Base-by-base conservation (phyloP, 352 stramenopile genomes). In the Hyphochytrium catenoides region DNA sequence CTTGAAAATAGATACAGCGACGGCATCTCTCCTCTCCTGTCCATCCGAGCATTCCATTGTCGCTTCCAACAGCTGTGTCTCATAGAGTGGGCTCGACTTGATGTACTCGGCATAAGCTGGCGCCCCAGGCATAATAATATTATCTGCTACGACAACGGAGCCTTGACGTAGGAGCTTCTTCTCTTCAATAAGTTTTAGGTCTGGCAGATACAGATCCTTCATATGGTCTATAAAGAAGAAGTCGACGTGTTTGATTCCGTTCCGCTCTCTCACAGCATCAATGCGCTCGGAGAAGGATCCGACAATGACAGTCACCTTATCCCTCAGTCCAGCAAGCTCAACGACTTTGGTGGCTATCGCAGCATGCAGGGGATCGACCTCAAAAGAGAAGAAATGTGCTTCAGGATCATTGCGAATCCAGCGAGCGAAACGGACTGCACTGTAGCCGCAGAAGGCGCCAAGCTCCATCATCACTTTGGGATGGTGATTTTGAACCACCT, bases 161-260 rank as follows among this genome's bases (percentile, higher is more conserved):
- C 50, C 55, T 50, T 60, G 40, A 0, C 18, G 31, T 14, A 68
- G 36, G 14, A 43, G 52, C 25, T 47, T 47, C 16, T 53, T 65
- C 0, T 28, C 47, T 3, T 62, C 11, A n/a, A 68, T 65, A 17
- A 58, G 31, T 53, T 68, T 58, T 36, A 53, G 34, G 29, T 64
- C 54, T 6, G 47, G 34, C 32, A 64, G 32, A 28, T 68, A 64
- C 18, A 54, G 26, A 1, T 30, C 41, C 46, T 64, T 68, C 22
- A 62, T 52, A 38, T 68, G 57, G 43, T 63, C 54, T 26, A 63
- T 54, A 36, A 68, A 64, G 47, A 52, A 60, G 24, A 50, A 41
- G 31, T 59, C 51, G 32, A 55, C 47, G 12, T 52, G 46, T n/a
- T 49, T 39, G 26, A 57, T 26, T 11, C 37, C 38, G 1, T 52